Evolutionary conservation across 75 land plant genomes (phyloP), one percentile per base, ranked within the genome.

Genomic region (Adiantum capillusveneris): DNA sequence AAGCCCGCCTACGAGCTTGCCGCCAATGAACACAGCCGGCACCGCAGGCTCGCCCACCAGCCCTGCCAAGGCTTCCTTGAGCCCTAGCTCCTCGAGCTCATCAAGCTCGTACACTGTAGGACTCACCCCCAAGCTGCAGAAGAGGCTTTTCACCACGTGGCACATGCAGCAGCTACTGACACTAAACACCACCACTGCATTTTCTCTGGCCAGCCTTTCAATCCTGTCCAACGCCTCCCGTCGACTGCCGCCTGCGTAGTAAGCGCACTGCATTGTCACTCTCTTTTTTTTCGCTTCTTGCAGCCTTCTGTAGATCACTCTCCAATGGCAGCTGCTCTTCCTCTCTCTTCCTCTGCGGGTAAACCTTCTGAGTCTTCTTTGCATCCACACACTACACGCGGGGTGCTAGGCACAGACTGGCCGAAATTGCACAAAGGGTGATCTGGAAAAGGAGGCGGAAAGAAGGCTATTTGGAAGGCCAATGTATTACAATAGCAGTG

Each of bases 11-110:
- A 88, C 43, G 36, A 84, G 70, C 65, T 79, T 88, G 14, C 88
- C 93, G 1, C 93, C 93, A 9, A 88, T 72, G 55, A 88, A 88
- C 44, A 88, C 81, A 0, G 81, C 79, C 29, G 94, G 94, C 29
- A 88, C 66, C 51, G 80, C 60, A 11, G 55, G 44, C 53, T 63
- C 56, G 24, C 65, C 76, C 18, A 79, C 27, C 39, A 88, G 74
- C 25, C 67, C 58, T 59, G 34, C 60, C 52, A 88, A 75, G 9
- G 79, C 79, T 3, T 68, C 65, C 66, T 79, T 67, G 17, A 85
- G 71, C 11, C 21, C 44, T 17, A 70, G 57, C 3, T 34, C 37
- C 37, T n/a, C 50, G 14, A 36, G 56, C 39, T 73, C 71, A 60
- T 88, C 94, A 29, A 88, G 67, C 75, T 88, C 89, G 79, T 70